phyloP scores from a whole-genome alignment of 2,329 filamentous ascomycete species.

The Fusarium sp. region DNA sequence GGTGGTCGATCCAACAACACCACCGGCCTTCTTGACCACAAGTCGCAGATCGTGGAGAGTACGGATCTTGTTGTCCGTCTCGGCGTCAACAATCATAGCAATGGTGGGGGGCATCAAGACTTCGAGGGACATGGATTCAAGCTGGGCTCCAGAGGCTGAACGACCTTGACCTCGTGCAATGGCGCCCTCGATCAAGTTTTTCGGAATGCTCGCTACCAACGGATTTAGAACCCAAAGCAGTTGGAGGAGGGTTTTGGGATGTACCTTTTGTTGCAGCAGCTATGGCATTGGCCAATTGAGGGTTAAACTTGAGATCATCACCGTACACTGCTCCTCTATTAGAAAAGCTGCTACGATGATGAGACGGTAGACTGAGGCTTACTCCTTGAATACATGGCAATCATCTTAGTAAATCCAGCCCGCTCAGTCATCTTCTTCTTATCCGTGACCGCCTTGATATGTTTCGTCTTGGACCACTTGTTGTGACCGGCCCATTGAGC shows the following conservation, averaged over 20 bases:
- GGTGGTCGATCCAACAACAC: constrained; percentile 76
- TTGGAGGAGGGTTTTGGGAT: neutral
- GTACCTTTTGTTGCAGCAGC: constrained; percentile 81
- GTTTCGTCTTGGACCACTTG: constrained; percentile 96
- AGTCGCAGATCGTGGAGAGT: constrained; percentile 79
- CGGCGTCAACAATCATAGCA: constrained; percentile 84
- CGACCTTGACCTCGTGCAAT: constrained; percentile 90
- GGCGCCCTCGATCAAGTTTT: constrained; percentile 84
- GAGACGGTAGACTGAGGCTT: constrained; percentile 40
- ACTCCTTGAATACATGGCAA: constrained; percentile 82
- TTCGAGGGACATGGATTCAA: constrained; percentile 86
- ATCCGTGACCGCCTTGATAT: constrained; percentile 92
- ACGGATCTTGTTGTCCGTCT: constrained; percentile 84
- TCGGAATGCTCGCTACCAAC: constrained; percentile 77
- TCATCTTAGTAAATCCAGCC: constrained; percentile 75
- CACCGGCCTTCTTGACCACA: constrained; percentile 78
- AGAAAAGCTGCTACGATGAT: constrained; percentile 17
- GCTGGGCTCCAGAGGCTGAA: constrained; percentile 76
- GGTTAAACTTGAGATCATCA: constrained; percentile 78
- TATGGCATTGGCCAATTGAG: constrained; percentile 79
- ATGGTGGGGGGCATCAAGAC: constrained; percentile 81
- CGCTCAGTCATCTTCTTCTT: constrained; percentile 80
- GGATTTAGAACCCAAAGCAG: neutral
- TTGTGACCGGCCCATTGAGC: constrained; percentile 77
- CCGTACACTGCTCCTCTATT: constrained; percentile 72